phyloP scores from a whole-genome alignment of 495 filamentous ascomycete species.

The Penicillium manginii region DNA sequence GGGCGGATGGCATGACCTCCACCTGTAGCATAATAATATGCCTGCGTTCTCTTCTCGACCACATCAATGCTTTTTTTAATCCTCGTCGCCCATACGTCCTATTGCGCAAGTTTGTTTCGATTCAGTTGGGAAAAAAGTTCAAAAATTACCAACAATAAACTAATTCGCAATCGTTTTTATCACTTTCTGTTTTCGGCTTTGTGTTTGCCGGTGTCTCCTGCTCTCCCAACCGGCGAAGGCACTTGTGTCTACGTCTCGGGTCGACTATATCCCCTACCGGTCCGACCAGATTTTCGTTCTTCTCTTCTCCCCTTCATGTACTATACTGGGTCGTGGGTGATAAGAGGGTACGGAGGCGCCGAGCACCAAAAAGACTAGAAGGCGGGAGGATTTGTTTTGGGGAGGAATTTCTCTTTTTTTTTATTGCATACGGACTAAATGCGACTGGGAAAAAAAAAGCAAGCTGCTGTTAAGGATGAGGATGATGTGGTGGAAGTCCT shows the following conservation, averaged over 20 bases:
- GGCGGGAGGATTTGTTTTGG: slow-evolving; percentile 21
- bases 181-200: slow-evolving; percentile 25
- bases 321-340: slow-evolving; percentile 27
- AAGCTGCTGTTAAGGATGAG: not conserved
- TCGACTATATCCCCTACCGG: slow-evolving; percentile 4
- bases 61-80: slow-evolving; percentile 8
- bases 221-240: slow-evolving; percentile 15
- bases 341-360: slow-evolving; percentile 17
- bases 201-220: slow-evolving; percentile 23
- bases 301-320: slow-evolving; percentile 27
- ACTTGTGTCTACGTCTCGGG: not conserved
- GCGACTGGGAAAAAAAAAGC: slow-evolving; percentile 14
- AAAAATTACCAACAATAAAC: slow-evolving; percentile 36
- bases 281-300: slow-evolving; percentile 21
- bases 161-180: slow-evolving; percentile 24
- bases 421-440: slow-evolving; percentile 27
- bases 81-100: slow-evolving; percentile 19
- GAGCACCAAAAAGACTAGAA: slow-evolving; percentile 38
- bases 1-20: slow-evolving; percentile 79
- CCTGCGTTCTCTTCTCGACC: slow-evolving; percentile 8
- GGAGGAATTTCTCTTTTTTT: slow-evolving; percentile 11
- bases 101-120: slow-evolving; percentile 17
- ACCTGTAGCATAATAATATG: slow-evolving; percentile 40
- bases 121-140: slow-evolving; percentile 36
- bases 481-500: slow-evolving; percentile 4